Base-by-base conservation (phyloP, 2,329 filamentous ascomycete genomes). In the Incumbomyces delicatus region DNA sequence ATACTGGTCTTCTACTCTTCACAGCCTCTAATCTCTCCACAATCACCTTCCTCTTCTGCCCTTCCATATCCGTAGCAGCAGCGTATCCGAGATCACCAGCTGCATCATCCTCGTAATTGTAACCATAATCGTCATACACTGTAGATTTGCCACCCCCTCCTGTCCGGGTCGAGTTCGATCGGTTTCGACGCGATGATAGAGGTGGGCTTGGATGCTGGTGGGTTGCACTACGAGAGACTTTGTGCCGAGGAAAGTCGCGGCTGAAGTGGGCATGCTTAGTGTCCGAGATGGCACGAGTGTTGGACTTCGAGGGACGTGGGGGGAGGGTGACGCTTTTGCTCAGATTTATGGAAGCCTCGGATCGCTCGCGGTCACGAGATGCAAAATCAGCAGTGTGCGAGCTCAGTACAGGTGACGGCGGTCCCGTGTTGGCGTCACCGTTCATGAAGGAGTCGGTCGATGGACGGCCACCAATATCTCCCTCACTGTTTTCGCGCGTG, bases 61-160 rank as follows among this genome's bases (percentile, higher is more conserved):
- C 86, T 66, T 96, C 92, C 78, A 94, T 87, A 20, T 87, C 92
- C 63, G 90, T 87, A 0, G 92, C 92, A 1, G 89, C 90, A 10
- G 89, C 87, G 66, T 94, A 98, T 8, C 92, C 92, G 22, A 98
- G 69, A 65, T 98, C 92, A 1, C 92, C 92, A 59, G 95, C 89
- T 6, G 88, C 73, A 57, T 94, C 85, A 57, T 88, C 85, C 56
- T 88, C 85, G 42, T 81, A 79, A 50, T 81, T 77, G 49, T 78
- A 73, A 57, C 67, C 68, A 61, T 70, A 62, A 27, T 39, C 53
- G 46, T 54, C 57, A 38, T 51, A 53, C 6, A 49, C 10, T 4
- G 48, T 53, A 11, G 22, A 22, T 27, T 20, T 35, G 8, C 41
- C 31, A 3, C 34, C 35, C 16, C 2, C 22, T 18, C 34, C 44